These are phyloP conservation scores for Arthonia radiata DNA, from an alignment of 495 filamentous ascomycete genomes.

Conservation along the genomic window DNA sequence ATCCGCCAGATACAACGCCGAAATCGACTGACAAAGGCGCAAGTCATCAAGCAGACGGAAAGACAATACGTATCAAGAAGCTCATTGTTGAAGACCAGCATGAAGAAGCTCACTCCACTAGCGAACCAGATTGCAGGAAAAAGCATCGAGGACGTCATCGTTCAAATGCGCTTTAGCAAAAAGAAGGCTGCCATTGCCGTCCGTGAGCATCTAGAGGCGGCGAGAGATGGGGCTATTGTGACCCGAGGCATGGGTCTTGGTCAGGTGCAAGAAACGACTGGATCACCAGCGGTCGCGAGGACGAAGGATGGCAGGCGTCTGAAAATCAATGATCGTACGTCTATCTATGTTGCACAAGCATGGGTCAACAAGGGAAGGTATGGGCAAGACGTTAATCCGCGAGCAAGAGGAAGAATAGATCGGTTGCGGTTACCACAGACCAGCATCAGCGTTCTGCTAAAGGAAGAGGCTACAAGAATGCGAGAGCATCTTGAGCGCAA, in stretches of 20 bases:
- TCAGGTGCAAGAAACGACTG: conserved; percentile 8
- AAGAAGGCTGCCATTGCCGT: conserved; percentile 81
- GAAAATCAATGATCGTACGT: conserved; percentile 38
- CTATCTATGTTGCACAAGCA: conserved; percentile 68
- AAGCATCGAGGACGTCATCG: conserved; percentile 67
- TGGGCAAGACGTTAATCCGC: conserved; percentile 27
- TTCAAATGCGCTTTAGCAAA: conserved; percentile 86
- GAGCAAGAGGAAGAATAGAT: conserved; percentile 42
- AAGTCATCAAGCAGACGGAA: conserved; percentile 48
- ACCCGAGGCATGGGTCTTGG: conserved; percentile 69
- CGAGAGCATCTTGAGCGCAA: conserved; percentile 52
- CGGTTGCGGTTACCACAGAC: conserved; percentile 39
- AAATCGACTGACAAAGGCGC: conserved; percentile 36
- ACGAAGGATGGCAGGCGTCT: conserved; percentile 34
- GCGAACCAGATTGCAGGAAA: conserved; percentile 78
- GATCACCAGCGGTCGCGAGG: conserved; percentile 14
- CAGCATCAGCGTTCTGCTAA: conserved; percentile 58
- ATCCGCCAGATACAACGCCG: conserved; percentile 40
- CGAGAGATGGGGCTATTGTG: conserved; percentile 53
- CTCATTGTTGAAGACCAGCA: conserved; percentile 44
- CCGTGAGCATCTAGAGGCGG: conserved; percentile 44
- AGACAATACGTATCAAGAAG: conserved; percentile 36
- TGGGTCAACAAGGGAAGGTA: conserved; percentile 67
- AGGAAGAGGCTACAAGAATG: conserved; percentile 76
- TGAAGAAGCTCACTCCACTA: conserved; percentile 70